Base-by-base conservation (phyloP, 176 grass and related monocot species). In the Musa beccarii region DNA sequence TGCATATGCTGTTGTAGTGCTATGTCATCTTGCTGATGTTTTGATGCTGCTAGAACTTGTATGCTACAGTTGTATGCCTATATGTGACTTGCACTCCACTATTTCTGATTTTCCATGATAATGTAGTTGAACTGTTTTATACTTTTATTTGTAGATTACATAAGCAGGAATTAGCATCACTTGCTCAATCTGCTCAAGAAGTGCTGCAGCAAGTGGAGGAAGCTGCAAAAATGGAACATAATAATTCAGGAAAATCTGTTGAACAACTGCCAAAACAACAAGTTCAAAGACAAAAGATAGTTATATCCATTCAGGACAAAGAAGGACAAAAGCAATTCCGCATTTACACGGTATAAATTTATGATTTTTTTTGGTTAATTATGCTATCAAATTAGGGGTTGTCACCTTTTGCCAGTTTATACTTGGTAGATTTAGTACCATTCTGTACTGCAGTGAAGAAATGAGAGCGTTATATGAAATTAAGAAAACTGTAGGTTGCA, bases 291-390 rank as follows among this genome's bases (percentile, higher is more conserved):
- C 75, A 79, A 73, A 94, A 89, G 22, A 84, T 98, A 1, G 72
- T 89, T n/a, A 84, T 98, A 82, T 86, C 83, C 24, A 68, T 98
- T 73, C 88, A 98, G 83, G 88, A 86, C 54, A 98, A 89, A 76
- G 76, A 86, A 71, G 84, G 69, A 10, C 76, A 87, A 11, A 87
- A 89, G 53, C 86, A 83, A 51, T 65, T 91, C 54, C 89, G 95
- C 25, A 24, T 98, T 17, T 98, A 81, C 50, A 88, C 82, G 90
- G 95, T 91, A 87, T 23, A 52, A 54, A 28, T 75, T 52, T 75
- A 16, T 9, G 51, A 53, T 78, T 20, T 12, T 22, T 65, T 25
- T 74, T 66, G 21, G 1, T 7, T 26, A 54, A 9, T 51, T 50
- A 53, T 74, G 51, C 13, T 23, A 83, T 52, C 54, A 15, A 12